Base-by-base conservation (phyloP, 345 rosid genomes). In the Carallia brachiata region DNA sequence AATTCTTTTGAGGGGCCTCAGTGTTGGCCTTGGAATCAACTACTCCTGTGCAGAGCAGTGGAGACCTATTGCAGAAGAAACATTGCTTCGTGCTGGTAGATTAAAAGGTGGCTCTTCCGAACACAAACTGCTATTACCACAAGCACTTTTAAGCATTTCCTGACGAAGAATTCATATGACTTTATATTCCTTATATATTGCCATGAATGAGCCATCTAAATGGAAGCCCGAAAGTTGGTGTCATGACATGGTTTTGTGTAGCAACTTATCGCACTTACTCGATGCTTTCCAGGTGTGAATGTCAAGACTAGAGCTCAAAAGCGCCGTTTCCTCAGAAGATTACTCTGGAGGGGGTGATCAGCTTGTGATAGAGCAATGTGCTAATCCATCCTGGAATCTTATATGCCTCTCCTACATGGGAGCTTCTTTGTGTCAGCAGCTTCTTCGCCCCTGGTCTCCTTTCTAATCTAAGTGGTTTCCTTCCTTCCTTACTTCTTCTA, bases 41-140 rank as follows among this genome's bases (percentile, higher is more conserved):
- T 93, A 82, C 80, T 93, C 97, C 0, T 88, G 96, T 53, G 91
- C 93, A 7, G 87, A 94, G 72, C 93, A 89, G 58, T 94, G 98
- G 98, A 88, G 89, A 73, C 80, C 93, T 30, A 81, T 94, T 61
- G 98, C 98, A 27, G 91, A 88, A 83, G 95, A 91, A 75, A 94
- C 94, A 71, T 72, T 94, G 63, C 70, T 72, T 73, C 75, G 37
- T 64, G 92, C 98, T 52, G 87, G 91, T 70, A 89, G 97, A 84
- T 71, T 88, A 73, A 85, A 73, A 79, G 96, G 96, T 91, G 48
- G 23, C 52, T 54, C 36, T 62, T 56, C 60, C 36, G 64, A 2
- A 72, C 52, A 53, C 68, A 28, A 5, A 63, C 23, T 30, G 32
- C 31, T 44, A 7, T 6, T 12, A 27, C 28, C 18, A 2, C 19